Base-by-base conservation (phyloP, 208 protist species). In the Willaertia magna region DNA sequence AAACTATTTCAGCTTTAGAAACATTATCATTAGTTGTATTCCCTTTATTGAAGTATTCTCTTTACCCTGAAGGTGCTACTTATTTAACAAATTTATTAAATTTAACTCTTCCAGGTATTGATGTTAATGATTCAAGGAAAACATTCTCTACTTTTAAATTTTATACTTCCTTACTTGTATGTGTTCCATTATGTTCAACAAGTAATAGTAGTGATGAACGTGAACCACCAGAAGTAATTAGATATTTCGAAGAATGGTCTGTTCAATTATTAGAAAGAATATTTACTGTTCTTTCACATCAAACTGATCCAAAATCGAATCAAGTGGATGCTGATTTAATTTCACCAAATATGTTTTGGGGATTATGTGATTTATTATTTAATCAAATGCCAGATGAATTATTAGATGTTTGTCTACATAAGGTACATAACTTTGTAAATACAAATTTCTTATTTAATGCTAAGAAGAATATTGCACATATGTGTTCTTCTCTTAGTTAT, bases 91-190 rank as follows among this genome's bases (percentile, higher is more conserved):
- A 85, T 43, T 43, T 85, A 39, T n/a, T 85, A 3, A 52, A 40
- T 22, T 55, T 85, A 51, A 79, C 83, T 18, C 26, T 85, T 7
- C 83, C 83, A 26, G 83, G 83, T 11, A 85, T 85, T 85, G 83
- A 85, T 26, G 34, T 43, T 16, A 85, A 85, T 44, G 83, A 85
- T 74, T 14, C 22, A 26, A 34, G 9, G 2, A 83, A 83, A 26
- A 83, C 78, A 2, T 83, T 20, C 14, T 55, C 46, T 4, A 55
- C 78, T 48, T 11, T 83, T 1, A 83, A 83, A 55, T 83, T 83
- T 26, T 83, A 83, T 42, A 83, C 43, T 43, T 51, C 78, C 0
- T n/a, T 83, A 7, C 42, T 83, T 12, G 46, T 83, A 30, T 55
- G 46, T 42, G 22, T 83, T 39, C 43, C 43, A 7, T 40, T 83